A percentile compares a stretch with the other conserved stretches of the same genome.
Evolutionary conservation across 768 basidiomycete genomes (phyloP).

Genomic region (Mycena metata): DNA sequence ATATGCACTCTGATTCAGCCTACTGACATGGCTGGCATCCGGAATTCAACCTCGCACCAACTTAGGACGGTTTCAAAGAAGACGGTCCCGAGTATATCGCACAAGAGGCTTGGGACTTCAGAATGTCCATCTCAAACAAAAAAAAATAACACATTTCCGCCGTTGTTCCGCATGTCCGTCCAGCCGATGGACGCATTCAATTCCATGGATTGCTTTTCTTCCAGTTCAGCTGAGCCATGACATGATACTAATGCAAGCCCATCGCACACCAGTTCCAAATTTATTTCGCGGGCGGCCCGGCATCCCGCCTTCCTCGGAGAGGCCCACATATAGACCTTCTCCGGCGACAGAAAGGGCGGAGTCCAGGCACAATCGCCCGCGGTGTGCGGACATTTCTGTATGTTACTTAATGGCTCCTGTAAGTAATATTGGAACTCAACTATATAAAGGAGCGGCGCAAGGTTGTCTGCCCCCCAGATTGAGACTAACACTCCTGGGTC

Average conservation of each 20-base stretch:
- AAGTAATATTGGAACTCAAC: slow-evolving; percentile 18
- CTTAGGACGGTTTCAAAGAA: not conserved
- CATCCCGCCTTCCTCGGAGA: too few relatives aligned
- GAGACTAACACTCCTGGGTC: too few relatives aligned
- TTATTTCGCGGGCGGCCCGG: slow-evolving; percentile 13
- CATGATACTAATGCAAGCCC: slow-evolving; percentile 15
- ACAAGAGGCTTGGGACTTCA: slow-evolving; percentile 1
- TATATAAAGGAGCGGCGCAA: slow-evolving; percentile 16
- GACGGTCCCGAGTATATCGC: slow-evolving; percentile 1
- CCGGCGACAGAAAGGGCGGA: slow-evolving; percentile 6
- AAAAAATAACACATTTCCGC: not conserved
- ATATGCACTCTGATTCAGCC: too few relatives aligned
- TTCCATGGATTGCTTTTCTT: slow-evolving; percentile 18
- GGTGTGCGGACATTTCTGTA: slow-evolving; percentile 14
- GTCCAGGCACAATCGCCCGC: slow-evolving; percentile 11
- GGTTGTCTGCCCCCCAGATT: slow-evolving; percentile 15
- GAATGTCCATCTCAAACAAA: too few relatives aligned
- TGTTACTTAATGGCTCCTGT: slow-evolving; percentile 12
- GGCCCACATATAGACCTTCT: slow-evolving; percentile 9
- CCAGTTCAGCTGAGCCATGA: slow-evolving; percentile 21
- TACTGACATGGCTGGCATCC: too few relatives aligned
- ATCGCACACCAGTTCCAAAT: slow-evolving; percentile 20
- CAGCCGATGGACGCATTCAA: slow-evolving; percentile 15
- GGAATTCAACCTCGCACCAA: too few relatives aligned
- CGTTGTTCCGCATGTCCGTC: slow-evolving; percentile 18